Evolutionary conservation across 768 basidiomycete genomes (phyloP).

Genomic region (Macrolepiota albuminosa): DNA sequence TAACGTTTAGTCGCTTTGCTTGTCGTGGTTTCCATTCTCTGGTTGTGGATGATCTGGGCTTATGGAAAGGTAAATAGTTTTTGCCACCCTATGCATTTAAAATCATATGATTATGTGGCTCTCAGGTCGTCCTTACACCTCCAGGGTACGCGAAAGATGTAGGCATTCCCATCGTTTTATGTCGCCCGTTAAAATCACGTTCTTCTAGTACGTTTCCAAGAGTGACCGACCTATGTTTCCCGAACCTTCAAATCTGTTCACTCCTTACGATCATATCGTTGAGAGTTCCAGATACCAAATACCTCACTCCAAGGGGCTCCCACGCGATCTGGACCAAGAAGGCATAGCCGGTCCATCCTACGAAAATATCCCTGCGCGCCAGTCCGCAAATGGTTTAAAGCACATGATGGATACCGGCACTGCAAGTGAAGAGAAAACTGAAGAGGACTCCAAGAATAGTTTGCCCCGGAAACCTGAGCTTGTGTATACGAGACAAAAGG

Average conservation of each 20-base stretch:
- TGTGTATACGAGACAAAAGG: background rate
- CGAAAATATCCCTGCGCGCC: slow-evolving; percentile 27
- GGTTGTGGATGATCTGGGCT: slow-evolving; percentile 73
- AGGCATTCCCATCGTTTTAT: slow-evolving; percentile 17
- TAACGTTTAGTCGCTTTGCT: slow-evolving; percentile 57
- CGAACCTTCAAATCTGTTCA: slow-evolving; percentile 5
- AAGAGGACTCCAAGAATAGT: background rate
- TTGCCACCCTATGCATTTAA: background rate
- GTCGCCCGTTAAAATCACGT: background rate
- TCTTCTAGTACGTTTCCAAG: slow-evolving; percentile 22
- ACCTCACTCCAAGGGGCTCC: slow-evolving; percentile 1
- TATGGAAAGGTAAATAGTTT: slow-evolving; percentile 55
- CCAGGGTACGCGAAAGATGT: slow-evolving; percentile 71
- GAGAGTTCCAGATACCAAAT: slow-evolving; percentile 3
- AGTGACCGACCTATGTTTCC: slow-evolving; percentile 23
- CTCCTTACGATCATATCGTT: slow-evolving; percentile 4
- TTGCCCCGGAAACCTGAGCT: slow-evolving; percentile 7
- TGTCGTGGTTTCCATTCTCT: slow-evolving; percentile 56
- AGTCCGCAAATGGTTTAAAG: background rate
- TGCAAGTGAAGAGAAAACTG: background rate
- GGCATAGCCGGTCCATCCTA: slow-evolving; percentile 39
- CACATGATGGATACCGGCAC: background rate
- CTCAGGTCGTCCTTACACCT: slow-evolving; percentile 57
- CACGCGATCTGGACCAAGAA: slow-evolving; percentile 17
- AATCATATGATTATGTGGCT: background rate